A percentile compares a stretch with the other conserved stretches of the same genome.
phyloP scores from a whole-genome alignment of 257 asterid genomes.

The Solanum boliviense region DNA sequence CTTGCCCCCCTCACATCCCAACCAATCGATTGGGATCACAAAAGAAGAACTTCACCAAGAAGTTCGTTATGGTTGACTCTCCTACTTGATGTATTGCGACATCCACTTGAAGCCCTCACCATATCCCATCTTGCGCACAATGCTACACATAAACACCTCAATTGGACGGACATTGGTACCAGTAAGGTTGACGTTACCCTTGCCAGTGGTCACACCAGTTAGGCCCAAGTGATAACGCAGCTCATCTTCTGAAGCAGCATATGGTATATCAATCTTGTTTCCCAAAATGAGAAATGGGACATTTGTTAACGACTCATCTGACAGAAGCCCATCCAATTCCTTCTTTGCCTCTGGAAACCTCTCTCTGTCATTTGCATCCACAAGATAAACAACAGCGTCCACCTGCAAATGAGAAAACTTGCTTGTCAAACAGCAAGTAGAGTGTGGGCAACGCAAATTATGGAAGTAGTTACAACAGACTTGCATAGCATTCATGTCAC shows the following conservation, averaged over 20 bases:
- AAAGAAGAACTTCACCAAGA: neutral
- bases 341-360: slow-evolving; percentile 34
- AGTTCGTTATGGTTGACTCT: neutral
- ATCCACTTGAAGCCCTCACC: slow-evolving; percentile 48
- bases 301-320: slow-evolving; percentile 21
- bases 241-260: slow-evolving; percentile 43
- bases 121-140: slow-evolving; percentile 49
- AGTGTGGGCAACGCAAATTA: neutral
- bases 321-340: slow-evolving; percentile 39
- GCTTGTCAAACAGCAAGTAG: neutral
- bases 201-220: slow-evolving; percentile 32
- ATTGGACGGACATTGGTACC: slow-evolving; percentile 19
- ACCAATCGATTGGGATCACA: neutral
- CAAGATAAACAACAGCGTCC: slow-evolving; percentile 36
- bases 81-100: slow-evolving; percentile 31
- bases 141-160: slow-evolving; percentile 48
- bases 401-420: slow-evolving; percentile 12
- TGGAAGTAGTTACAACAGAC: neutral
- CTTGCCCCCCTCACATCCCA: neutral
- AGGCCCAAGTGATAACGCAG: slow-evolving; percentile 26
- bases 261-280: slow-evolving; percentile 33
- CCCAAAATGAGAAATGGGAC: slow-evolving; percentile 41
- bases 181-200: slow-evolving; percentile 16
- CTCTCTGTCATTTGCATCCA: slow-evolving; percentile 34
- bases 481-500: neutral